These are phyloP conservation scores for Nakazawaea wickerhamii DNA, from an alignment of 805 yeast genomes.

Conservation along the genomic window DNA sequence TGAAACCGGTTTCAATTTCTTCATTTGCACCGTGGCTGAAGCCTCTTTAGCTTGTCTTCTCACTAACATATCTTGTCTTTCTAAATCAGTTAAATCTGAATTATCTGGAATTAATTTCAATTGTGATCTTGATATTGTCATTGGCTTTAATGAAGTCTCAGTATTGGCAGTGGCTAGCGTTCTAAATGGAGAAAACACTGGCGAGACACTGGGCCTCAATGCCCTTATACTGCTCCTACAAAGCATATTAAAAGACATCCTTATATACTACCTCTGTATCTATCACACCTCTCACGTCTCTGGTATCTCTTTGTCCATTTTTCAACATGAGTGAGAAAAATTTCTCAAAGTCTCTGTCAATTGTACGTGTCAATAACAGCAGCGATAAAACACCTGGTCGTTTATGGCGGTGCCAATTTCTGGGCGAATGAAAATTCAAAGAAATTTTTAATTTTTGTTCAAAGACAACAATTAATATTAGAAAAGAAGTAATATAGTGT, in stretches of 20 bases:
- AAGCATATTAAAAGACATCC: slow-evolving; percentile 22
- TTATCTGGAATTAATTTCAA: slow-evolving; percentile 37
- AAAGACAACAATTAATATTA: no score
- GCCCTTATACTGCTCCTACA: slow-evolving; percentile 29
- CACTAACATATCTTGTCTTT: slow-evolving; percentile 68
- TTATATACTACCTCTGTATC: slow-evolving; percentile 23
- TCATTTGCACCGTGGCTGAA: slow-evolving; percentile 64
- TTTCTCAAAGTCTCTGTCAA: not conserved
- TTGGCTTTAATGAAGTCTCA: slow-evolving; percentile 17
- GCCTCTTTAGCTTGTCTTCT: slow-evolving; percentile 69
- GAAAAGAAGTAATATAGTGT: no score
- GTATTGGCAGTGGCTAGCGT: not conserved
- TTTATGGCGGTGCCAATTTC: no score
- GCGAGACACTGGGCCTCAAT: not conserved
- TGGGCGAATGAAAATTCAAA: slow-evolving; percentile 1
- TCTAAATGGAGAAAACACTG: not conserved
- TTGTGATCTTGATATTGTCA: slow-evolving; percentile 29
- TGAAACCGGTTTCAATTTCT: slow-evolving; percentile 71
- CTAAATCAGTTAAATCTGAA: slow-evolving; percentile 62
- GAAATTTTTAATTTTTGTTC: not conserved
- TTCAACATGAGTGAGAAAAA: not conserved
- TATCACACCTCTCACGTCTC: not conserved
- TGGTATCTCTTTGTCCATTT: not conserved
- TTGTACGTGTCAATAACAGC: no score
- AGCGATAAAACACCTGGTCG: no score